Conservation (phyloP, 2,329 filamentous ascomycete genomes). For the Immersiporthe knoxdaviesiana region DNA sequence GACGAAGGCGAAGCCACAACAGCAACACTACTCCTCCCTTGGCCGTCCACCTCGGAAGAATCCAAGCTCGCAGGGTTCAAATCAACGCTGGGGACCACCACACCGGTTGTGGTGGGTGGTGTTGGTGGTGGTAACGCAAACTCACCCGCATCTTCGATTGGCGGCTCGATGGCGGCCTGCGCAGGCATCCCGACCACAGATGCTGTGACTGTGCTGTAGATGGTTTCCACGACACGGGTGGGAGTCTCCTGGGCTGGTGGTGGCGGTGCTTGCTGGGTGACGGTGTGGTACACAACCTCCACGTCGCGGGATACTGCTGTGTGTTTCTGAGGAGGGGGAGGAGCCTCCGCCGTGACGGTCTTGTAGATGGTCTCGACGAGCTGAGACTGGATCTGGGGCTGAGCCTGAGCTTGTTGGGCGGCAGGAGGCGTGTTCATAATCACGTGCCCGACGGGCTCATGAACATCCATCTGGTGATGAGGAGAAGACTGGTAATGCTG, state of each 20-base stretch:
- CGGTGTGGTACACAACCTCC: conserved; percentile 23
- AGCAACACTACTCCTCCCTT: background rate
- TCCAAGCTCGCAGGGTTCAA: conserved; percentile 17
- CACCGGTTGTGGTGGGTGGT: conserved; percentile 11
- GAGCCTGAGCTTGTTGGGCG: conserved; percentile 9
- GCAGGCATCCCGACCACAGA: conserved; percentile 9
- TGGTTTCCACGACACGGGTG: conserved; percentile 26
- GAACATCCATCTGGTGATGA: conserved; percentile 22
- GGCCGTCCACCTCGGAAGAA: background rate
- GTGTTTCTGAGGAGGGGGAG: conserved; percentile 4
- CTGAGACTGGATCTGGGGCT: conserved; percentile 1
- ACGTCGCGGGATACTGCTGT: conserved; percentile 19
- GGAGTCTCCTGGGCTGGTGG: conserved; percentile 18
- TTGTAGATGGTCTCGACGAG: conserved; percentile 27
- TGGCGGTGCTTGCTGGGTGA: conserved; percentile 11
- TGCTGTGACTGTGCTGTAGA: conserved; percentile 30
- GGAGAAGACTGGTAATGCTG: conserved; percentile 23
- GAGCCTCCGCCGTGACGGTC: conserved; percentile 13
- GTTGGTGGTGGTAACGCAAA: conserved; percentile 12
- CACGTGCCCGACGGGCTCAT: conserved; percentile 23
- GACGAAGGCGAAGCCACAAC: background rate
- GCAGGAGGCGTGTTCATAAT: conserved; percentile 18
- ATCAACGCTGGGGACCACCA: conserved; percentile 27
- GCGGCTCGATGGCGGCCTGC: conserved; percentile 14
- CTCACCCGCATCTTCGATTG: conserved; percentile 24